Conservation (phyloP, 257 asterid species). For the Nicotiana attenuata region DNA sequence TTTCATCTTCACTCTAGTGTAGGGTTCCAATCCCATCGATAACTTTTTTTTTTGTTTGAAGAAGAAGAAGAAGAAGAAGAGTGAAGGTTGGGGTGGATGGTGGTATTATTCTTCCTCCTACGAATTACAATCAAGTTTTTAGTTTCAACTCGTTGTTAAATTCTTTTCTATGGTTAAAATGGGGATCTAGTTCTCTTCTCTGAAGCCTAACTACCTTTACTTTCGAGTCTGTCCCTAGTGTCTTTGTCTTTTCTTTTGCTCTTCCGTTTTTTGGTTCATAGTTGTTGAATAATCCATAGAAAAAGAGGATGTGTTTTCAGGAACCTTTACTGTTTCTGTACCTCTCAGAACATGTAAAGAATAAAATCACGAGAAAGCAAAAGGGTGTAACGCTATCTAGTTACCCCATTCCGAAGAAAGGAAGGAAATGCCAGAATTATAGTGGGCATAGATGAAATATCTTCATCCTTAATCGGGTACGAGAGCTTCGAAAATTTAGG, state of each 20-base stretch:
- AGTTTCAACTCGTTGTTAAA: background rate
- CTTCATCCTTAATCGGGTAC: no score
- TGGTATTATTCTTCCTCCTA: no score
- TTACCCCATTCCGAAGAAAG: no score
- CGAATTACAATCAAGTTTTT: background rate
- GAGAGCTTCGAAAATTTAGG: no score
- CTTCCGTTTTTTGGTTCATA: background rate
- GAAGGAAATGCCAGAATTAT: no score
- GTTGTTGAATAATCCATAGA: no score
- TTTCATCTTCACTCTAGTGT: background rate
- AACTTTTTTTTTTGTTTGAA: no score
- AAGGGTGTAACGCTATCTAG: background rate
- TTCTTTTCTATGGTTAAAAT: background rate
- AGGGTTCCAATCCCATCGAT: background rate
- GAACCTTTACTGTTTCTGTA: background rate
- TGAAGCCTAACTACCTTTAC: background rate
- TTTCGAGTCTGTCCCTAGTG: background rate
- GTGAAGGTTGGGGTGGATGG: no score
- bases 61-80: no score
- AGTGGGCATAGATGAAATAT: no score
- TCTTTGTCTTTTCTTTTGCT: background rate
- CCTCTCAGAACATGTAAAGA: background rate
- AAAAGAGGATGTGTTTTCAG: background rate
- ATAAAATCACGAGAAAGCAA: constrained; percentile 2
- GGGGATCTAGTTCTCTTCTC: background rate